A percentile compares a stretch with the other conserved stretches of the same genome.
phyloP scores from a whole-genome alignment of 768 basidiomycete species.

The Suillus cothurnatus region DNA sequence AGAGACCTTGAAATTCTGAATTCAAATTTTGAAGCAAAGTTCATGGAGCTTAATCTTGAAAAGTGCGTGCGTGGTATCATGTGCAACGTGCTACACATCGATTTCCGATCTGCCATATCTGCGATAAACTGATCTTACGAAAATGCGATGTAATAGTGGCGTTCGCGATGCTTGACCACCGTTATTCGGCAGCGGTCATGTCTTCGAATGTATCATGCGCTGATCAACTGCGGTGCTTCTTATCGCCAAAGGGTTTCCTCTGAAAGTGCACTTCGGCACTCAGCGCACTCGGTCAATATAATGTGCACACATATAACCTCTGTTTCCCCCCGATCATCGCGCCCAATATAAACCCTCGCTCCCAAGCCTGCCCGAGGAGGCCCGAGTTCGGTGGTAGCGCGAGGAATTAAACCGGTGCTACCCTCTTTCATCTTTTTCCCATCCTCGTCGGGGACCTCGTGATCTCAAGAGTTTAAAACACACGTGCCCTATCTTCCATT shows the following conservation, averaged over 20 bases:
- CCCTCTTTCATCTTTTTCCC: conserved; percentile 4
- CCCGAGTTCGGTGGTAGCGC: conserved; percentile 3
- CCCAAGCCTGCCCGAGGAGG: neutral
- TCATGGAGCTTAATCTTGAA: neutral
- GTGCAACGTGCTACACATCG: neutral
- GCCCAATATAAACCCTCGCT: neutral
- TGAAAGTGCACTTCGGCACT: neutral
- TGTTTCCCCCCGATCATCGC: conserved; percentile 2
- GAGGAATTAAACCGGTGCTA: conserved; percentile 2
- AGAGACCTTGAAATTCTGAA: conserved; percentile 1
- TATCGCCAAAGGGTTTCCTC: neutral
- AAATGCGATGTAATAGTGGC: conserved; percentile 7
- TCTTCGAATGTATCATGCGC: neutral
- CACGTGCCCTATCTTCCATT: conserved; percentile 15
- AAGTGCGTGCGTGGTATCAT: neutral
- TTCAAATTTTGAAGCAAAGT: neutral
- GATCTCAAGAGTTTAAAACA: conserved; percentile 13
- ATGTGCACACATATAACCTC: neutral
- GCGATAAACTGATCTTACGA: conserved; percentile 5
- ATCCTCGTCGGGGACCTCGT: conserved; percentile 11
- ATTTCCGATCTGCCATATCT: conserved; percentile 1
- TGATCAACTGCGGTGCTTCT: neutral
- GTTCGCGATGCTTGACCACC: neutral
- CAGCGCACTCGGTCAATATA: neutral
- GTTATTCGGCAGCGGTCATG: neutral